Conservation (phyloP, 1,284 basidiomycete genomes). For the Coniophora puteana region DNA sequence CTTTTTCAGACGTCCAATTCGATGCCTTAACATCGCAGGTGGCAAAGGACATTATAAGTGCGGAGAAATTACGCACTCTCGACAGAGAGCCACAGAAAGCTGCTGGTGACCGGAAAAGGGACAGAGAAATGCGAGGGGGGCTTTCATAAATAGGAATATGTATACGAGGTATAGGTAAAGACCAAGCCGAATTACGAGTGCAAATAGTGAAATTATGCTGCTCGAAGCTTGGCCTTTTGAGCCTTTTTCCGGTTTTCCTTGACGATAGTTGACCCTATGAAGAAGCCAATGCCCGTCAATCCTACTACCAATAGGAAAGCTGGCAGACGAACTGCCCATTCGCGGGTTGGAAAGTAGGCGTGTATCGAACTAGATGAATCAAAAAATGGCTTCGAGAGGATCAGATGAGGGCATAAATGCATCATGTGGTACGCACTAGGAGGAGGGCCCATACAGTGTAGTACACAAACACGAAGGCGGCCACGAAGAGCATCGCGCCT, state of each 20-base stretch:
- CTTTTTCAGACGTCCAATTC: slow-evolving; percentile 38
- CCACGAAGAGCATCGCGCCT: slow-evolving; percentile 74
- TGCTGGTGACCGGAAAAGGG: slow-evolving; percentile 22
- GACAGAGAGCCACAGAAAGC: slow-evolving; percentile 33
- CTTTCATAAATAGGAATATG: neutral
- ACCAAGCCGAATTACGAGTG: no score
- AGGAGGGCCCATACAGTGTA: slow-evolving; percentile 91
- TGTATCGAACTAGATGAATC: slow-evolving; percentile 72
- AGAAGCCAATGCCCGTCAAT: slow-evolving; percentile 71
- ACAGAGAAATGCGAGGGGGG: slow-evolving; percentile 16
- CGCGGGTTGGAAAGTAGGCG: slow-evolving; percentile 76
- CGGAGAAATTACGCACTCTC: slow-evolving; percentile 55
- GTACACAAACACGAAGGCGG: slow-evolving; percentile 78
- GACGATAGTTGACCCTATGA: slow-evolving; percentile 73
- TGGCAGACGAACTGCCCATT: slow-evolving; percentile 89
- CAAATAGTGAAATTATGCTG: slow-evolving; percentile 42
- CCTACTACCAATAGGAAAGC: slow-evolving; percentile 80
- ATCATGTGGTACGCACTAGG: slow-evolving; percentile 50
- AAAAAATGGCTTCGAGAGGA: slow-evolving; percentile 82
- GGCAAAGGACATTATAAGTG: slow-evolving; percentile 55
- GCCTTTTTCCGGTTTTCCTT: slow-evolving; percentile 71
- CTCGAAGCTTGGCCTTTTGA: slow-evolving; percentile 51
- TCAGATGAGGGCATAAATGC: slow-evolving; percentile 6
- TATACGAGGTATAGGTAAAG: no score
- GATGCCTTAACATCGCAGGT: slow-evolving; percentile 47